phyloP scores from a whole-genome alignment of 495 filamentous ascomycete species.

The Penicillium pulvis region DNA sequence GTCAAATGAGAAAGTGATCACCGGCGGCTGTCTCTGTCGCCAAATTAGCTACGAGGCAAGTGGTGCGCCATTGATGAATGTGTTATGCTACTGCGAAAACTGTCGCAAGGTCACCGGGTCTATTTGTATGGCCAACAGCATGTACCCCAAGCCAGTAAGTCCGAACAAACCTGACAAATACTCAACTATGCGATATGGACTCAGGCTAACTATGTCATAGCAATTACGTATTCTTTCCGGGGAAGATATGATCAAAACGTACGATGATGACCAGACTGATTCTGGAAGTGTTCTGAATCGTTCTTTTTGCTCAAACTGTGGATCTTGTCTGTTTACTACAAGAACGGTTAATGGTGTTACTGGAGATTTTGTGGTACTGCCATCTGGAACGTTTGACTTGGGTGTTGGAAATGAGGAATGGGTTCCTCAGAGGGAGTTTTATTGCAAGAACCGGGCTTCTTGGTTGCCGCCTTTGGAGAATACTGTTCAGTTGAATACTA shows the following conservation, averaged over 20 bases:
- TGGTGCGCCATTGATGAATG: neutral
- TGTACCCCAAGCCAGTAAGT: neutral
- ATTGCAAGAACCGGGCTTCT: slow-evolving; percentile 1
- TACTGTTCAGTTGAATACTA: neutral
- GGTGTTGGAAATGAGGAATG: neutral
- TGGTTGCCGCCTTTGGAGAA: slow-evolving; percentile 1
- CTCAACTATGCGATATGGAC: neutral
- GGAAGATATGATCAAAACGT: neutral
- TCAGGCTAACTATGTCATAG: neutral
- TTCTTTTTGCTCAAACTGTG: slow-evolving; percentile 1
- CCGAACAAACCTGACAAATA: neutral
- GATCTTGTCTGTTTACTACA: neutral
- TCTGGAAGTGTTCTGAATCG: slow-evolving; percentile 2
- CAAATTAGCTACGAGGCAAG: neutral
- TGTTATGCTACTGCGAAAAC: slow-evolving; percentile 1
- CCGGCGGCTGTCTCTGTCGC: slow-evolving; percentile 4
- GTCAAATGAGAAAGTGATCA: neutral
- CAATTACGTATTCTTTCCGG: neutral
- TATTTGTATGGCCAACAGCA: neutral
- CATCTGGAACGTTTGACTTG: slow-evolving; percentile 1
- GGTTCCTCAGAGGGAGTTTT: neutral
- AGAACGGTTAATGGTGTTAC: neutral
- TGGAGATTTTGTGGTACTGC: neutral
- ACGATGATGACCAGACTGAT: neutral
- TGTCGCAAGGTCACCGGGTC: slow-evolving; percentile 2